phyloP scores from a whole-genome alignment of 495 filamentous ascomycete species.

The Immersiella caudata region DNA sequence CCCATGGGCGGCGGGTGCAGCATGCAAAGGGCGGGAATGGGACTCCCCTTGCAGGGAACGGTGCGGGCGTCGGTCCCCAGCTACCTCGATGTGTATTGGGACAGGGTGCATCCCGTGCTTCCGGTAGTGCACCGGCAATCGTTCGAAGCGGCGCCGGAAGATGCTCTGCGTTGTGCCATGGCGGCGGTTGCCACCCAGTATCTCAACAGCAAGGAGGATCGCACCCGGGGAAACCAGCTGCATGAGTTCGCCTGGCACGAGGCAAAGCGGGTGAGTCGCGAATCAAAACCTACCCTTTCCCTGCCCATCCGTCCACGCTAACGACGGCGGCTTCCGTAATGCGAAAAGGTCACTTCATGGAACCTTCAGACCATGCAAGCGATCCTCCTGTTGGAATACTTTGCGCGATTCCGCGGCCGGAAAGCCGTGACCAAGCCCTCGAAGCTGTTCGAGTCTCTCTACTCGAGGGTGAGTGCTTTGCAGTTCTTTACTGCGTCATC shows the following conservation, averaged over 20 bases:
- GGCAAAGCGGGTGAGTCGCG: constrained; percentile 39
- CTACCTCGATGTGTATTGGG: constrained; percentile 53
- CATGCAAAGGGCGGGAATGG: constrained; percentile 34
- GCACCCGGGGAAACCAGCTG: constrained; percentile 46
- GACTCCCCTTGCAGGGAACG: constrained; percentile 36
- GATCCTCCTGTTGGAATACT: constrained; percentile 59
- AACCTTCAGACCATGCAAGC: constrained; percentile 56
- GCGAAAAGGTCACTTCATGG: constrained; percentile 44
- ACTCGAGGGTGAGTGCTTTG: constrained; percentile 52
- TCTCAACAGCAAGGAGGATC: constrained; percentile 48
- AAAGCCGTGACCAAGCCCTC: constrained; percentile 48
- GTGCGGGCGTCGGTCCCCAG: constrained; percentile 39
- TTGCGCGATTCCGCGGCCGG: constrained; percentile 55
- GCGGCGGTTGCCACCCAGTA: constrained; percentile 53
- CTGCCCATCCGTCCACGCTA: constrained; percentile 17
- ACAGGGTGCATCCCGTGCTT: constrained; percentile 43
- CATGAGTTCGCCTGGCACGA: constrained; percentile 52
- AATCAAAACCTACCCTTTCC: constrained; percentile 4
- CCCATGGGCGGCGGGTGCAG: constrained; percentile 26
- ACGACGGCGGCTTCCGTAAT: not conserved
- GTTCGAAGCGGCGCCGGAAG: constrained; percentile 42
- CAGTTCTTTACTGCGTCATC: constrained; percentile 37
- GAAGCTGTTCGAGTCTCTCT: constrained; percentile 54
- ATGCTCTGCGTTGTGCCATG: constrained; percentile 51
- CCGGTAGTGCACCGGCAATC: constrained; percentile 49